Evolutionary conservation across 176 grass and related monocot genomes (phyloP).

Genomic region (Oryza longistaminata): DNA sequence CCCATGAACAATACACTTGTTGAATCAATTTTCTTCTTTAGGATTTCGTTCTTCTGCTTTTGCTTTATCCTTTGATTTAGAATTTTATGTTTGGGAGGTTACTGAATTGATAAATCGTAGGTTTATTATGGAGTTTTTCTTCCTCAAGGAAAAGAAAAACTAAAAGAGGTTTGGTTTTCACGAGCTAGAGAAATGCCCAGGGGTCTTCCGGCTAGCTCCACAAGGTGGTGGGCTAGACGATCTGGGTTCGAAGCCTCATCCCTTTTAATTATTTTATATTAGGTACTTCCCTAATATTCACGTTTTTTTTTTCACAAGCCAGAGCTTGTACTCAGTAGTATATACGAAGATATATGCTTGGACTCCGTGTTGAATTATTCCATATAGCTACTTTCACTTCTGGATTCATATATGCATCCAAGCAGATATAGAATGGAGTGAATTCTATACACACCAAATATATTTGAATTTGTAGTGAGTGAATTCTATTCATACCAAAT

Average conservation of each 20-base stretch:
- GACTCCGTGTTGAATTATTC: neutral
- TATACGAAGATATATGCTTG: neutral
- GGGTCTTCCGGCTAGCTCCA: no score
- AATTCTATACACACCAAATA: neutral
- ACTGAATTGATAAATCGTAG: neutral
- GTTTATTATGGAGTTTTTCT: neutral
- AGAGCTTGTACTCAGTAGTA: neutral
- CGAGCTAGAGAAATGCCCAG: neutral
- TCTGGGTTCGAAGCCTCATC: no score
- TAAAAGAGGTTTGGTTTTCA: neutral
- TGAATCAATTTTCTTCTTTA: neutral
- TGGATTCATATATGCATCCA: constrained; percentile 2
- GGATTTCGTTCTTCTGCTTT: neutral
- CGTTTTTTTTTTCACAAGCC: neutral
- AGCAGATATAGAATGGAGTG: neutral
- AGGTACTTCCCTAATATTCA: no score
- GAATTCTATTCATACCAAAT: neutral
- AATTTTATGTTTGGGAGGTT: neutral
- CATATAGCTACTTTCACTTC: neutral
- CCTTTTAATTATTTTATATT: no score
- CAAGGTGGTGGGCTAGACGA: no score
- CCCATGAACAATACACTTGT: neutral
- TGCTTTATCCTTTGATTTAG: neutral
- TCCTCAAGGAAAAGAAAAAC: no score
- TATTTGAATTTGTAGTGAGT: neutral